A percentile compares a stretch with the other conserved stretches of the same genome.
phyloP scores from a whole-genome alignment of 1,284 basidiomycete genomes.

The Chalciporus piperatoides region DNA sequence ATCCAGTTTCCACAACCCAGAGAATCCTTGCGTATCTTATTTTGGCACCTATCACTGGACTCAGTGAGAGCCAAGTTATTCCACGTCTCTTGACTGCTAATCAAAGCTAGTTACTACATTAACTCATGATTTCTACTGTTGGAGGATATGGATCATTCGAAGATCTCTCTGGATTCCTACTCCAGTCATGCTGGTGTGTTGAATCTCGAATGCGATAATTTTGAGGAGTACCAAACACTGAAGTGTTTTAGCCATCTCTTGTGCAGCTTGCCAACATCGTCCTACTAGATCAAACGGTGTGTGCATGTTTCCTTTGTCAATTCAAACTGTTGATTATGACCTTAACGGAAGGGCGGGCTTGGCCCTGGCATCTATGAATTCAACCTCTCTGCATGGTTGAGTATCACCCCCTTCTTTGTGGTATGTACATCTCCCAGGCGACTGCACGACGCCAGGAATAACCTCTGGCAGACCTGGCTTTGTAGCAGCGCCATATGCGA shows the following conservation, averaged over 20 bases:
- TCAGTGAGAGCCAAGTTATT: no score
- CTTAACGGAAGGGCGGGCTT: no score
- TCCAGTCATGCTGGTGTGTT: slow-evolving; percentile 21
- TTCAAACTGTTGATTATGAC: not conserved
- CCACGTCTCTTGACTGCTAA: no score
- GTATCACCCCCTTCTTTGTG: slow-evolving; percentile 7
- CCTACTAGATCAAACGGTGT: not conserved
- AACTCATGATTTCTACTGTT: slow-evolving; percentile 26
- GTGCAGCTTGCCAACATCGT: slow-evolving; percentile 18
- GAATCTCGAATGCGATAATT: not conserved
- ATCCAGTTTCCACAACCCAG: no score
- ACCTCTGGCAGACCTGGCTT: slow-evolving; percentile 15
- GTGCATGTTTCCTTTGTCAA: slow-evolving; percentile 1
- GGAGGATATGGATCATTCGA: slow-evolving; percentile 19
- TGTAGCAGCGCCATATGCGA: slow-evolving; percentile 22
- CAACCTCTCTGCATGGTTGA: no score
- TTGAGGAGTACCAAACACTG: not conserved
- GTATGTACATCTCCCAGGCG: no score
- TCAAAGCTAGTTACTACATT: slow-evolving; percentile 16
- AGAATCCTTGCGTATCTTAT: no score
- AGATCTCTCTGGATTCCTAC: slow-evolving; percentile 1
- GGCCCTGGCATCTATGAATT: no score
- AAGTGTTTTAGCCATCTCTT: slow-evolving; percentile 13
- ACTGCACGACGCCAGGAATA: no score
- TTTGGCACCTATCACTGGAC: no score